Conservation (phyloP, 2,329 filamentous ascomycete genomes). For the Aureobasidium sp. region DNA sequence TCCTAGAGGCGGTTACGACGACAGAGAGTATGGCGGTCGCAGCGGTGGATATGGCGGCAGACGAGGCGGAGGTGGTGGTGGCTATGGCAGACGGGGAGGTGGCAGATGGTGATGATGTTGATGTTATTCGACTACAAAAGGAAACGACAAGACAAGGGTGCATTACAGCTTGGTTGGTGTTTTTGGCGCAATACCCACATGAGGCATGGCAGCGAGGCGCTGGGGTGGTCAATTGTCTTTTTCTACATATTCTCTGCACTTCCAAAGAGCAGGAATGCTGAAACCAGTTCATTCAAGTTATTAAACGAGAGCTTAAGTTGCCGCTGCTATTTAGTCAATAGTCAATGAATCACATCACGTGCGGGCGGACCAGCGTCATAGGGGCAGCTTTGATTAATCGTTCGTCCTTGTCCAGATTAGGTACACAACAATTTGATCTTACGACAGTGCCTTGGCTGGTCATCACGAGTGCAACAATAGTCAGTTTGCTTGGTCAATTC, state of each 20-base stretch:
- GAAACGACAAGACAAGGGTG: neutral
- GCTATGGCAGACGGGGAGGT: slow-evolving; percentile 20
- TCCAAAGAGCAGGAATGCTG: neutral
- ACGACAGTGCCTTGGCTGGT: neutral
- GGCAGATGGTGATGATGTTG: slow-evolving; percentile 15
- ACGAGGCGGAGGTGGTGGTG: slow-evolving; percentile 31
- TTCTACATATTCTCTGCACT: neutral
- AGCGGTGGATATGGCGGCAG: slow-evolving; percentile 44
- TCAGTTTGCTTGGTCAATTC: neutral
- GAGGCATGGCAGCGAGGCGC: slow-evolving; percentile 14
- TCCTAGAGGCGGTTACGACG: slow-evolving; percentile 38
- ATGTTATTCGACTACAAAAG: slow-evolving; percentile 10
- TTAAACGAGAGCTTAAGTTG: neutral
- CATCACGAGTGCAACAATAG: neutral
- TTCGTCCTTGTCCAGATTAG: neutral
- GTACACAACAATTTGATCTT: neutral
- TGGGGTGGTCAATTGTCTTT: slow-evolving; percentile 5
- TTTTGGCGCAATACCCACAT: slow-evolving; percentile 12
- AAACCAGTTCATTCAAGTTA: neutral
- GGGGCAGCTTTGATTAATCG: slow-evolving; percentile 10
- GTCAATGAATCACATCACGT: neutral
- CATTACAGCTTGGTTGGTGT: slow-evolving; percentile 2
- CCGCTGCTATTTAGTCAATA: neutral
- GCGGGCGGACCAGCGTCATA: neutral
- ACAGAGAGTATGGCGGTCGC: slow-evolving; percentile 27